phyloP scores from a whole-genome alignment of 805 yeast genomes.

The Saturnispora quitensis region DNA sequence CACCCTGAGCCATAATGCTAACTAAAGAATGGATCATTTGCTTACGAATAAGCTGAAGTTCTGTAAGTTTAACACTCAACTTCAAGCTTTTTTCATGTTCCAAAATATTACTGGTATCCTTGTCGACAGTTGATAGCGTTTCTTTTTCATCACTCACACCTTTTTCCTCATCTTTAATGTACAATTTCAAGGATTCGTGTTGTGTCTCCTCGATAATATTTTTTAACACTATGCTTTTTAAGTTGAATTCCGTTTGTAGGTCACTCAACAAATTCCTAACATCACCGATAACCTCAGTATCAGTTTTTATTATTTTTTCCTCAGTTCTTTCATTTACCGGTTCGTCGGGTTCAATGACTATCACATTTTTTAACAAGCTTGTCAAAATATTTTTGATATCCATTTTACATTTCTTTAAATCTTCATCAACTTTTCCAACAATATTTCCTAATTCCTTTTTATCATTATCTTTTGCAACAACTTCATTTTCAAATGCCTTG shows the following conservation, averaged over 20 bases:
- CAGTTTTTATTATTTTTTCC: conserved; percentile 12
- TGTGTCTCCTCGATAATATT: conserved; percentile 33
- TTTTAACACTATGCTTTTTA: conserved; percentile 16
- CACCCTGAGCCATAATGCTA: conserved; percentile 27
- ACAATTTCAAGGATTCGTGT: conserved; percentile 35
- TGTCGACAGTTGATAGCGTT: not conserved
- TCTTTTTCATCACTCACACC: conserved; percentile 15
- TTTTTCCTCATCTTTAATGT: conserved; percentile 32
- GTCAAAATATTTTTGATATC: conserved; percentile 30
- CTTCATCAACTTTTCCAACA: conserved; percentile 25
- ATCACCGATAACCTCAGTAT: conserved; percentile 14
- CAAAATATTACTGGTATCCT: not conserved
- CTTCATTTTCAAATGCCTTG: conserved; percentile 44
- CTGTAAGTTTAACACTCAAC: conserved; percentile 35
- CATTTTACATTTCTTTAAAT: conserved; percentile 23
- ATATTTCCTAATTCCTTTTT: conserved; percentile 23
- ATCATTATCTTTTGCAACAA: conserved; percentile 34
- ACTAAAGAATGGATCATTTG: conserved; percentile 43
- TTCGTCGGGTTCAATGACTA: conserved; percentile 1
- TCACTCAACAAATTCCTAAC: conserved; percentile 13
- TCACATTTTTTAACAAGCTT: conserved; percentile 2
- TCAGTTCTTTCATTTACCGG: conserved; percentile 1
- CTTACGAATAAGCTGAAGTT: conserved; percentile 45
- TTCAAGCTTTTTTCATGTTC: conserved; percentile 3
- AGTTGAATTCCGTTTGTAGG: conserved; percentile 12